These are phyloP conservation scores for Neopestalotiopsis rosae DNA, from an alignment of 2,329 filamentous ascomycete genomes.

Conservation along the genomic window DNA sequence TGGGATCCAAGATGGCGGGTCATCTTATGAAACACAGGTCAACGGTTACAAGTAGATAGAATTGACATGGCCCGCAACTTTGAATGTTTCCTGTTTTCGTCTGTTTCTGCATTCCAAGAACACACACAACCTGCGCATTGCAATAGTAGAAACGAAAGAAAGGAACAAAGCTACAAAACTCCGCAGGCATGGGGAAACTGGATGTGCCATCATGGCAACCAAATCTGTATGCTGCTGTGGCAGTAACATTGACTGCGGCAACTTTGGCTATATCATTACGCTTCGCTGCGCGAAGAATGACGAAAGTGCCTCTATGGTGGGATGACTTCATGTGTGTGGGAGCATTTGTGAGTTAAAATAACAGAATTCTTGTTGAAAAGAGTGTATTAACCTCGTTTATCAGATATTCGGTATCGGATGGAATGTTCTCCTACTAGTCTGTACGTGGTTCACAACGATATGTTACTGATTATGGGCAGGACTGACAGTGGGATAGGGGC, in stretches of 20 bases:
- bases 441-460: background rate
- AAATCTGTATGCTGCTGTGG: constrained; percentile 8
- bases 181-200: background rate
- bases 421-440: background rate
- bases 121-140: background rate
- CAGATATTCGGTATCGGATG: constrained; percentile 11
- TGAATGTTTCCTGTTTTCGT: background rate
- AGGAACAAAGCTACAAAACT: background rate
- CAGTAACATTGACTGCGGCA: constrained; percentile 10
- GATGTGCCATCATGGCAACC: constrained; percentile 5
- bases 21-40: background rate
- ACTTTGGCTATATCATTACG: constrained; percentile 7
- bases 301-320: constrained; percentile 16
- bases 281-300: constrained; percentile 12
- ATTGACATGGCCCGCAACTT: background rate
- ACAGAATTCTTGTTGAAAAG: background rate
- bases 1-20: background rate
- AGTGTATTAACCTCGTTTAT: background rate
- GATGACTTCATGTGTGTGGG: constrained; percentile 15
- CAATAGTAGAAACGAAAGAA: background rate
- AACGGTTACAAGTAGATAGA: background rate
- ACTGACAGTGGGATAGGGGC: background rate
- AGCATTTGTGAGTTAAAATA: constrained; percentile 9
- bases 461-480: background rate
- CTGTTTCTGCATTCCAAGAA: background rate